Conservation (phyloP, 805 yeast genomes). For the Cyberlindnera mycetangii region DNA sequence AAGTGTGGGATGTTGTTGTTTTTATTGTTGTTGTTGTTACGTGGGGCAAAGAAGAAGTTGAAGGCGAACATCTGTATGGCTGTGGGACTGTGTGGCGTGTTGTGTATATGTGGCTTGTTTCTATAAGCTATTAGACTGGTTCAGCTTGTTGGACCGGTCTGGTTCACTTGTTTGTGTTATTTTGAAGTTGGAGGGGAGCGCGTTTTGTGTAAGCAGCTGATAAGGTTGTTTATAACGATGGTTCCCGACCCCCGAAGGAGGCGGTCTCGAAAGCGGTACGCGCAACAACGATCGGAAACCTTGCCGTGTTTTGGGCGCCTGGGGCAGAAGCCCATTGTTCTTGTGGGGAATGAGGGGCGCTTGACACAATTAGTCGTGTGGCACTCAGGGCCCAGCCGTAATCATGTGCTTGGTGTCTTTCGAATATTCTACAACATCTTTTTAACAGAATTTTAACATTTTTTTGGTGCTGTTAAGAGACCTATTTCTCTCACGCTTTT, state of each 20-base stretch:
- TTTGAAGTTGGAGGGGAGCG: constrained; percentile 4
- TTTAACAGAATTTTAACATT: constrained; percentile 8
- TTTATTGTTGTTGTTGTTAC: not conserved
- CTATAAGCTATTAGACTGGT: not conserved
- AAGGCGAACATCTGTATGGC: constrained; percentile 12
- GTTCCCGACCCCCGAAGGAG: not conserved
- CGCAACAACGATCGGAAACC: not conserved
- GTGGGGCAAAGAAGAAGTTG: constrained; percentile 8
- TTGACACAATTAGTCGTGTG: no score
- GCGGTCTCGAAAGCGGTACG: not conserved
- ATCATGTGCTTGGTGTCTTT: no score
- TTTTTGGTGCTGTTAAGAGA: constrained; percentile 2
- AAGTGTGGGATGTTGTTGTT: not conserved
- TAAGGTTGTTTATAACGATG: constrained; percentile 3
- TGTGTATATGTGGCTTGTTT: not conserved
- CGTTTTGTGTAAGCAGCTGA: constrained; percentile 18
- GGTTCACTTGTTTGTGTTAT: no score
- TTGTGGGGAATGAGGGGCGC: no score
- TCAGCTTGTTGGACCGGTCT: no score
- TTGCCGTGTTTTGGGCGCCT: not conserved
- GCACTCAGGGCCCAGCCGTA: no score
- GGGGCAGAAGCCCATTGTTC: not conserved
- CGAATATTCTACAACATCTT: not conserved
- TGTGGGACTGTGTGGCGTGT: not conserved
- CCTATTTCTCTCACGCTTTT: not conserved